phyloP scores from a whole-genome alignment of 106 monocot genomes.

The Dendrobium huoshanense region DNA sequence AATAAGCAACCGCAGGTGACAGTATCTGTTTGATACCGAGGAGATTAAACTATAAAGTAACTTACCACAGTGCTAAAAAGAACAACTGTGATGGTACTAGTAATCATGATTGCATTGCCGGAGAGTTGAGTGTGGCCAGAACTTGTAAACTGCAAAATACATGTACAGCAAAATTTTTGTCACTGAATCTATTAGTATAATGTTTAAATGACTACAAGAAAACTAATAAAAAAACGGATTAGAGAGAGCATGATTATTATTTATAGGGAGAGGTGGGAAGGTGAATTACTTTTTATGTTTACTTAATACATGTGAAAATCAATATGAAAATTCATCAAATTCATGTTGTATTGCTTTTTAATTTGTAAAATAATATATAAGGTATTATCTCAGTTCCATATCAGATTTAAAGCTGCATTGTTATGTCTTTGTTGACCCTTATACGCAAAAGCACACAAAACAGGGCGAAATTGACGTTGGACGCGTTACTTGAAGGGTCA shows the following conservation, averaged over 20 bases:
- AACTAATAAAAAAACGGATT: not conserved
- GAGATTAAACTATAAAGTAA: not conserved
- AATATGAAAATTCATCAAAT: not conserved
- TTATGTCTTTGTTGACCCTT: no score
- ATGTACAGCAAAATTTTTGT: slow-evolving; percentile 1
- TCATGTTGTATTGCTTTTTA: no score
- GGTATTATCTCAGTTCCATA: no score
- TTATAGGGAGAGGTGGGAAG: not conserved
- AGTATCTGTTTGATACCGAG: not conserved
- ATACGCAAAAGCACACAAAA: no score
- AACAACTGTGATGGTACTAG: slow-evolving; percentile 94
- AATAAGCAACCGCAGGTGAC: not conserved
- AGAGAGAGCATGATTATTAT: not conserved
- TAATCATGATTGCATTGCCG: slow-evolving; percentile 94
- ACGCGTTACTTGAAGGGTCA: no score
- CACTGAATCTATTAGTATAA: slow-evolving; percentile 1
- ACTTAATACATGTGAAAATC: not conserved
- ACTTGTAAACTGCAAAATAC: slow-evolving; percentile 71
- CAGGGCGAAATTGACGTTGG: no score
- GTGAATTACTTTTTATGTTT: not conserved
- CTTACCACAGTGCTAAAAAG: slow-evolving; percentile 96
- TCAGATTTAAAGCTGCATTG: no score
- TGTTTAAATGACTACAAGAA: not conserved
- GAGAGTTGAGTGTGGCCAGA: slow-evolving; percentile 80
- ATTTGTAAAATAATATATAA: no score